phyloP scores from a whole-genome alignment of 345 rosid genomes.

The Diplotaxis tenuifolia region DNA sequence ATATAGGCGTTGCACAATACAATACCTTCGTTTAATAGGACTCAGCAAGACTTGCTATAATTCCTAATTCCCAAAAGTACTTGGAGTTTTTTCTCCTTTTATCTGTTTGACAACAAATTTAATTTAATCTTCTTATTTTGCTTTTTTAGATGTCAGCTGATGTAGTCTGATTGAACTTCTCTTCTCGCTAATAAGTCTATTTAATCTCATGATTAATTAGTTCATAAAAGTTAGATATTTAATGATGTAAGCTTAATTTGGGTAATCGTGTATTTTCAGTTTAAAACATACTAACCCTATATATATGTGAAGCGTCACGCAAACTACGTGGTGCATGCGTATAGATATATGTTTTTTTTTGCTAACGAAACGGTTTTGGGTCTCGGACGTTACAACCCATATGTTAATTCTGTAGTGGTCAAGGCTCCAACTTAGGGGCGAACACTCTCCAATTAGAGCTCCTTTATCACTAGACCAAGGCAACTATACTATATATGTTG shows the following conservation, averaged over 20 bases:
- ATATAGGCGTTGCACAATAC: background rate
- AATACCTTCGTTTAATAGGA: background rate
- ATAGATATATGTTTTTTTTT: no score
- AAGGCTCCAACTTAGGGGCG: no score
- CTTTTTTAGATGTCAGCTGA: background rate
- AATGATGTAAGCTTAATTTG: background rate
- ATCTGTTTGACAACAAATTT: background rate
- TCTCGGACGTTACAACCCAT: no score
- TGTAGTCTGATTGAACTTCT: background rate
- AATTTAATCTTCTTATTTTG: background rate
- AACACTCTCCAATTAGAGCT: no score
- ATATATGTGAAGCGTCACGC: constrained; percentile 10
- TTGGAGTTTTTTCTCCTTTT: background rate
- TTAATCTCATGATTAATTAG: background rate
- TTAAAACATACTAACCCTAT: constrained; percentile 8
- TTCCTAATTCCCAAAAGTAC: background rate
- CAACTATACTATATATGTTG: no score
- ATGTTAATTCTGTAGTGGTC: no score
- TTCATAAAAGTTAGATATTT: background rate
- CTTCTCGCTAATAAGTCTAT: background rate
- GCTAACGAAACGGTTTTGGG: no score
- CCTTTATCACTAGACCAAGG: no score
- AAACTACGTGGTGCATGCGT: constrained; percentile 11
- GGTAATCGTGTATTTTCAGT: background rate
- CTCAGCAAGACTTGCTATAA: background rate